phyloP scores from a whole-genome alignment of 2,329 filamentous ascomycete species.

The Zopfia rhizophila region DNA sequence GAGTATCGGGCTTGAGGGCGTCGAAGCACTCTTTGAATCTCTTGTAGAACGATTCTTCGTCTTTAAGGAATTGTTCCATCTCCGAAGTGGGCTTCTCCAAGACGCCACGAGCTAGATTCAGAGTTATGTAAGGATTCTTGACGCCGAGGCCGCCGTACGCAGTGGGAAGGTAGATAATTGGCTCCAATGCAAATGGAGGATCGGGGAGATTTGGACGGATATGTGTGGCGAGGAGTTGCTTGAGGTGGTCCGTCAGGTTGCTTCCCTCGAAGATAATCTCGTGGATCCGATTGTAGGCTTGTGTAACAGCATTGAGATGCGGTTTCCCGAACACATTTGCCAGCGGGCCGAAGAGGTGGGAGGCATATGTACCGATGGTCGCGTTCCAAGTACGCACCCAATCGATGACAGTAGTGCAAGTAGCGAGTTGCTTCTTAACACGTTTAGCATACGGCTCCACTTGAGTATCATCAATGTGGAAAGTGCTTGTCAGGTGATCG shows the following conservation, averaged over 20 bases:
- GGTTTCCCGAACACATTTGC: slow-evolving; percentile 35
- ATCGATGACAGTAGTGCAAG: slow-evolving; percentile 31
- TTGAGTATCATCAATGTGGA: slow-evolving; percentile 23
- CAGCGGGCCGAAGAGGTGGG: slow-evolving; percentile 40
- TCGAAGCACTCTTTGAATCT: slow-evolving; percentile 22
- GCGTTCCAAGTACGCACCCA: slow-evolving; percentile 44
- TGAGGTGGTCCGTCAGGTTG: slow-evolving; percentile 34
- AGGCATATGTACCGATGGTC: slow-evolving; percentile 34
- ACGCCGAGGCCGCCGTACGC: slow-evolving; percentile 42
- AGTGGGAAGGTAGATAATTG: slow-evolving; percentile 39
- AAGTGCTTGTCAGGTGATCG: not conserved
- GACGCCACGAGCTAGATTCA: slow-evolving; percentile 31
- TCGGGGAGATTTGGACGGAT: slow-evolving; percentile 2
- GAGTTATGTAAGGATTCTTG: slow-evolving; percentile 37
- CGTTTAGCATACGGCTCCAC: slow-evolving; percentile 29
- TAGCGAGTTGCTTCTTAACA: slow-evolving; percentile 33
- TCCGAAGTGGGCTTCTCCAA: slow-evolving; percentile 10
- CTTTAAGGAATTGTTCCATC: slow-evolving; percentile 23
- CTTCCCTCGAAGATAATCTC: slow-evolving; percentile 31
- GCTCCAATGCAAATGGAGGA: slow-evolving; percentile 28
- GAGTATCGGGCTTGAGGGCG: slow-evolving; percentile 17
- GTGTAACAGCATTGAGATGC: slow-evolving; percentile 35
- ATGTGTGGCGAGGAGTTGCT: slow-evolving; percentile 23
- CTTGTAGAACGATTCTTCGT: slow-evolving; percentile 34
- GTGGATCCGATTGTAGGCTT: slow-evolving; percentile 34